Evolutionary conservation across 2,329 filamentous ascomycete genomes (phyloP).

Genomic region (Alternaria sp.): DNA sequence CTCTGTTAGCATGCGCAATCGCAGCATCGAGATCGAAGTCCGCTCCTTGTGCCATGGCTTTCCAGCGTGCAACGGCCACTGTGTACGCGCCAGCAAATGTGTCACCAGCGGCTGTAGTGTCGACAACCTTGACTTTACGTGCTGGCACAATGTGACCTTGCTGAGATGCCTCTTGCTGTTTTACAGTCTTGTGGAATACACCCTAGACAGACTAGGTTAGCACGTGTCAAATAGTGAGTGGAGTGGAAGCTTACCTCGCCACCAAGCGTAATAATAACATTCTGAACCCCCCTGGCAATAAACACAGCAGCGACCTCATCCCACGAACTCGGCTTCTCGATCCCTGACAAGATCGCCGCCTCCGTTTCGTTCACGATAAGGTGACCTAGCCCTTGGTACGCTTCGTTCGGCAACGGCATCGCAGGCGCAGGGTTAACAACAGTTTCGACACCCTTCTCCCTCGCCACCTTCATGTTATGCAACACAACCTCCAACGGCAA

Average conservation of each 20-base stretch:
- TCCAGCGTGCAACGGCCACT: slow-evolving; percentile 68
- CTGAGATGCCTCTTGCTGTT: slow-evolving; percentile 54
- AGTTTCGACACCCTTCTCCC: slow-evolving; percentile 58
- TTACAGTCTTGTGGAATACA: slow-evolving; percentile 56
- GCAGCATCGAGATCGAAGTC: slow-evolving; percentile 64
- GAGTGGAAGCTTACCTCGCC: slow-evolving; percentile 64
- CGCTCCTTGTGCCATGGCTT: slow-evolving; percentile 53
- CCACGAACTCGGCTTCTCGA: slow-evolving; percentile 46
- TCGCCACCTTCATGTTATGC: slow-evolving; percentile 49
- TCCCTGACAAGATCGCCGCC: slow-evolving; percentile 74
- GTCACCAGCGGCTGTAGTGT: slow-evolving; percentile 93
- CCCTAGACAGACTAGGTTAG: slow-evolving; percentile 44
- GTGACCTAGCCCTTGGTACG: slow-evolving; percentile 74
- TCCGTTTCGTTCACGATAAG: slow-evolving; percentile 92
- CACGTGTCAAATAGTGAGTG: slow-evolving; percentile 1
- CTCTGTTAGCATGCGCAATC: slow-evolving; percentile 67
- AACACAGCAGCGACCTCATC: slow-evolving; percentile 60
- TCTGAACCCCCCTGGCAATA: slow-evolving; percentile 72
- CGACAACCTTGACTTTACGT: slow-evolving; percentile 78
- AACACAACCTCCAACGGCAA: slow-evolving; percentile 55
- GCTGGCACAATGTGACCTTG: slow-evolving; percentile 64
- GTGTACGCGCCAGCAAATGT: slow-evolving; percentile 93
- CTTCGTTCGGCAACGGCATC: slow-evolving; percentile 69
- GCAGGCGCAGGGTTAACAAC: slow-evolving; percentile 86
- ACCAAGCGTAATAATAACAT: slow-evolving; percentile 85